Conservation (phyloP, 495 filamentous ascomycete species). For the Podospora australis region DNA sequence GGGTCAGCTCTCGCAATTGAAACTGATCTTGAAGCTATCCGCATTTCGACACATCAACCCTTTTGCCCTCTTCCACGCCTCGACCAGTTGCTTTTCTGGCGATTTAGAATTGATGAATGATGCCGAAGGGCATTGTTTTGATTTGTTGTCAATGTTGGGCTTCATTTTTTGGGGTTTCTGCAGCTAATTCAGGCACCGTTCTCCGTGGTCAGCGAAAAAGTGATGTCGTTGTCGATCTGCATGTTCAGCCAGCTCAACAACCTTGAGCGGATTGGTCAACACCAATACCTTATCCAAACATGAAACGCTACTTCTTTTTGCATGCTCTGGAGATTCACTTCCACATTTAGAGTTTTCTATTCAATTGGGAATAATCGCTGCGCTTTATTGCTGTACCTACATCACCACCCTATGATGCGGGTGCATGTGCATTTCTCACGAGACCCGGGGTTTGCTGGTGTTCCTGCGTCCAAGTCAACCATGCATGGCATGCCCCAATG, state of each 20-base stretch:
- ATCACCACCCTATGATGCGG: background rate
- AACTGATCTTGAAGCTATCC: slow-evolving; percentile 37
- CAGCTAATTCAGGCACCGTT: slow-evolving; percentile 2
- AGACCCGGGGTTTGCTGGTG: background rate
- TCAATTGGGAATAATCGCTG: background rate
- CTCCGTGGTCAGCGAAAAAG: slow-evolving; percentile 5
- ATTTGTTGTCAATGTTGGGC: background rate
- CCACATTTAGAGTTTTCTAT: background rate
- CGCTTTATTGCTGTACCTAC: background rate
- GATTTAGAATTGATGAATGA: slow-evolving; percentile 1
- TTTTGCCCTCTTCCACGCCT: slow-evolving; percentile 7
- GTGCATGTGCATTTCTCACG: background rate
- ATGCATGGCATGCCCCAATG: too few relatives aligned
- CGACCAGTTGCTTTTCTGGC: background rate
- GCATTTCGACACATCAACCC: slow-evolving; percentile 17
- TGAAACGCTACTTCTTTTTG: background rate
- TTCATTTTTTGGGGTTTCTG: background rate
- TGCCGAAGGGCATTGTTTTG: background rate
- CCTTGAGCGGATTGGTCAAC: background rate
- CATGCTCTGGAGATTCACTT: background rate
- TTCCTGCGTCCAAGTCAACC: background rate
- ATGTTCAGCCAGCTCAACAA: slow-evolving; percentile 4
- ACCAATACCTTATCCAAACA: background rate
- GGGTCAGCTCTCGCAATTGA: slow-evolving; percentile 4
- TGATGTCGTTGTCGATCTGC: slow-evolving; percentile 18